phyloP scores from a whole-genome alignment of 2,329 filamentous ascomycete genomes.

The Alternaria sp. region DNA sequence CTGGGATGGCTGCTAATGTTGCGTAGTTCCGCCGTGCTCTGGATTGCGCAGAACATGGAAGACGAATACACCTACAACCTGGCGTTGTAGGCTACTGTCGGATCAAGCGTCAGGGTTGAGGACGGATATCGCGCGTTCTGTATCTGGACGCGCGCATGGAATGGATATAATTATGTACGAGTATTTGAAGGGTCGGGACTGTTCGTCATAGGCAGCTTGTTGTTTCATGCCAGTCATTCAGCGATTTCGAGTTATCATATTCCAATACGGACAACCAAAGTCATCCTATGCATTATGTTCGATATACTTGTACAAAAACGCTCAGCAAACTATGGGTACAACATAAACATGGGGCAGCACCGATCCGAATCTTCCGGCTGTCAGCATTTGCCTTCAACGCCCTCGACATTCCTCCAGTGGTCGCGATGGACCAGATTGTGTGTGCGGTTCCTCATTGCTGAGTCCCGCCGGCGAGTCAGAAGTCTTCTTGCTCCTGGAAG shows the following conservation, averaged over 20 bases:
- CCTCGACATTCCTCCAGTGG: not conserved
- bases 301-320: slow-evolving; percentile 35
- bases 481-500: slow-evolving; percentile 97
- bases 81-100: slow-evolving; percentile 56
- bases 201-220: not conserved
- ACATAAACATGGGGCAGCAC: slow-evolving; percentile 7
- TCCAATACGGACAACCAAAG: not conserved
- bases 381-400: not conserved
- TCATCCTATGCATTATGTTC: slow-evolving; percentile 16
- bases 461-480: slow-evolving; percentile 60
- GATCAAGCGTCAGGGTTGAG: accelerated
- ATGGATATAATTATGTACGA: slow-evolving; percentile 9
- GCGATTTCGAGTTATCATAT: not conserved
- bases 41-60: slow-evolving; percentile 75
- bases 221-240: not conserved
- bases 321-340: slow-evolving; percentile 26
- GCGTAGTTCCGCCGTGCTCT: slow-evolving; percentile 66
- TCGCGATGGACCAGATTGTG: not conserved
- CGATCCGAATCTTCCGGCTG: not conserved
- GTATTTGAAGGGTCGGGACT: not conserved
- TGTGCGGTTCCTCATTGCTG: slow-evolving; percentile 19
- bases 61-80: slow-evolving; percentile 75
- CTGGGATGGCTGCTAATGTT: slow-evolving; percentile 23
- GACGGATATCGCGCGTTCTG: not conserved
- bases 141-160: not conserved